Base-by-base conservation (phyloP, 2,329 filamentous ascomycete species). In the Keithomyces neogunnii region DNA sequence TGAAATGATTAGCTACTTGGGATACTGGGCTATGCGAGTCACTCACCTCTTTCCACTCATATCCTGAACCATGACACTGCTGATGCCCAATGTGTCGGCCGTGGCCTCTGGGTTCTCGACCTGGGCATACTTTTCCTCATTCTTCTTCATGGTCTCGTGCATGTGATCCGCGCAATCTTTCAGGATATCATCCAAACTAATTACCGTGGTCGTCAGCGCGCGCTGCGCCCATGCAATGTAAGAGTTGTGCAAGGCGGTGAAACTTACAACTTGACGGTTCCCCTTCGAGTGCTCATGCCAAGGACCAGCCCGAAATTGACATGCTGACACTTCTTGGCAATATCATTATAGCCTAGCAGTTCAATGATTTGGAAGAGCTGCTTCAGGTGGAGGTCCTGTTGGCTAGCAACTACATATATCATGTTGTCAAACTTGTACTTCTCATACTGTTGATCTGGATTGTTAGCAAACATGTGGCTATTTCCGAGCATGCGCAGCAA, bases 131-230 rank as follows among this genome's bases (percentile, higher is more conserved):
- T 99, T 99, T 64, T 80, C 77, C 61, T 87, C 78, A 68, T 97
- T 97, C 73, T 86, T 86, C 69, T 75, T 82, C 93, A 99, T 99
- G 48, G 95, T 89, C 55, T 96, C 89, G 75, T 97, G 92, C 93
- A 99, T 99, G 71, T 91, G 89, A 51, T 96, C 92, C 62, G 82
- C 85, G 6, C 95, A 89, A 60, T 91, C 87, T 13, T 65, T 57
- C 35, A 59, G 53, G 13, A 59, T 59, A 35, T 59, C 57, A 51
- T 59, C 48, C 32, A 55, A 43, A 40, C 53, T 55, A 13, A 26
- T 36, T 13, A 19, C 32, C 19, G 7, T 19, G 43, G 26, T 19
- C 9, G 31, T 57, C 26, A 57, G 51, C 13, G 38, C 19, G 29
- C 3, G 26, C 7, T 39, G 1, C 19, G 1, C 29, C 6, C 5